Evolutionary conservation across 495 filamentous ascomycete species (phyloP).

Genomic region (Hyaloscypha variabilis): DNA sequence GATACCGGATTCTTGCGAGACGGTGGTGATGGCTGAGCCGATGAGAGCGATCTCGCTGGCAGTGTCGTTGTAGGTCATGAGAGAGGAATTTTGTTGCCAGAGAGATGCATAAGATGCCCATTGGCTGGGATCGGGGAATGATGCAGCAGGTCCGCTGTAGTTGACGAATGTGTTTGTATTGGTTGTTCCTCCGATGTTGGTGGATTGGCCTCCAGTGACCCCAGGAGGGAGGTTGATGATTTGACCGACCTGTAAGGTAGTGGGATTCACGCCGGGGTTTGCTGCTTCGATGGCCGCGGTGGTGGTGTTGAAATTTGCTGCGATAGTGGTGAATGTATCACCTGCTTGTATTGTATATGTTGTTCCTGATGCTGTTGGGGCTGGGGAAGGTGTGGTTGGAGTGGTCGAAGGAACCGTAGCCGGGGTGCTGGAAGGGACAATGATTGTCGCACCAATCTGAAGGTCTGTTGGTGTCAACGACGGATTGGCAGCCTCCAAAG

Average conservation of each 20-base stretch:
- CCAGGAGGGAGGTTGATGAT: conserved; percentile 22
- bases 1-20: conserved; percentile 37
- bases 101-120: conserved; percentile 43
- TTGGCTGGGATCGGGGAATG: conserved; percentile 37
- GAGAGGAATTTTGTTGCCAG: conserved; percentile 40
- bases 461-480: conserved; percentile 6
- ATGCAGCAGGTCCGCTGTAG: conserved; percentile 39
- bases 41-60: conserved; percentile 40
- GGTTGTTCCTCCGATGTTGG: background rate
- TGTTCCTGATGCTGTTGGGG: background rate
- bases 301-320: background rate
- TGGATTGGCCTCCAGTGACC: background rate
- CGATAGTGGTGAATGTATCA: conserved; percentile 18
- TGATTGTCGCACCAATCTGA: conserved; percentile 23
- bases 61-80: conserved; percentile 38
- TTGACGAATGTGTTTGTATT: conserved; percentile 6
- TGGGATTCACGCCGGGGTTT: conserved; percentile 15
- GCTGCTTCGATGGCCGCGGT: conserved; percentile 5
- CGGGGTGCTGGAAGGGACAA: conserved; percentile 10
- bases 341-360: conserved; percentile 22
- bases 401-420: background rate
- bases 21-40: conserved; percentile 35
- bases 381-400: background rate
- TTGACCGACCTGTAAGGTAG: conserved; percentile 18
- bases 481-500: conserved; percentile 11